A percentile compares a stretch with the other conserved stretches of the same genome.
Conservation (phyloP, 208 protist species). For the Acanthamoeba triangularis region DNA sequence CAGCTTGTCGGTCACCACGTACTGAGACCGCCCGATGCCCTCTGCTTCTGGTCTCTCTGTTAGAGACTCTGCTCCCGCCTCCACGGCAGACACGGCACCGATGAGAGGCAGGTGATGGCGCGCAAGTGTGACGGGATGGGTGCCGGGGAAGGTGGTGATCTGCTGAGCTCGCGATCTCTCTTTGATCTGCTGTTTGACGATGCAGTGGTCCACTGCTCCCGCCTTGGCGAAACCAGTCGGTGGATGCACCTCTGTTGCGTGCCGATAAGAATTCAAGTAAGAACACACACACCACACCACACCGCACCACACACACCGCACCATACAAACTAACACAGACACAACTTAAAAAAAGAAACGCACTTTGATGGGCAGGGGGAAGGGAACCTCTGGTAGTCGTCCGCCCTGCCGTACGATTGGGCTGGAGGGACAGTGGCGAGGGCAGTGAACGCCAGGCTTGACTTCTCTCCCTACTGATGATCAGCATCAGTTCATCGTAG, state of each 20-base stretch:
- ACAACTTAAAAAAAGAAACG: neutral
- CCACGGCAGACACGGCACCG: neutral
- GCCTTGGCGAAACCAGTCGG: neutral
- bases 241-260: no score
- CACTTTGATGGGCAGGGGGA: no score
- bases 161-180: neutral
- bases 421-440: neutral
- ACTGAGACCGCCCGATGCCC: neutral
- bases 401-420: neutral
- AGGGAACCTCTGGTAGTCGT: neutral
- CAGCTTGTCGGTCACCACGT: constrained; percentile 14
- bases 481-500: neutral
- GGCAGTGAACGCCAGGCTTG: neutral
- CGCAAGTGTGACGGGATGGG: neutral
- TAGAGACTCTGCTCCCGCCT: neutral
- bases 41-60: neutral
- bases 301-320: no score
- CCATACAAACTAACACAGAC: no score
- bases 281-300: neutral
- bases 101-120: neutral
- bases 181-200: neutral
- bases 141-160: neutral
- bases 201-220: neutral
- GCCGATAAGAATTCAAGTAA: neutral
- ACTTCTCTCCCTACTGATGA: neutral